A percentile compares a stretch with the other conserved stretches of the same genome.
Evolutionary conservation across 192 early-diverging fungal genomes (phyloP).

Genomic region (Umbelopsis isabellina): DNA sequence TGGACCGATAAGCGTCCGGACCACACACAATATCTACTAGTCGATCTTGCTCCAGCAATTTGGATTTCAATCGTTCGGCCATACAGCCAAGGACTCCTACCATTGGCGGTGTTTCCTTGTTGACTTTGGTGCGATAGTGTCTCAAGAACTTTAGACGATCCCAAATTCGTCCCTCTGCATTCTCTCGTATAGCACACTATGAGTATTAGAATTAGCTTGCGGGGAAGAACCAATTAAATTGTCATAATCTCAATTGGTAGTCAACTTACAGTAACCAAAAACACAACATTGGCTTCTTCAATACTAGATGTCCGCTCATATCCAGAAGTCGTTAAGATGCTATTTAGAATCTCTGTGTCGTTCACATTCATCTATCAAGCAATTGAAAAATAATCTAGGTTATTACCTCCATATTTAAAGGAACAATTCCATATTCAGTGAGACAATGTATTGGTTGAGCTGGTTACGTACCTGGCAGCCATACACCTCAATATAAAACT

Average conservation of each 20-base stretch:
- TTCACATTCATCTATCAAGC: conserved; percentile 71
- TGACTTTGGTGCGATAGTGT: conserved; percentile 57
- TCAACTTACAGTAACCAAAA: conserved; percentile 64
- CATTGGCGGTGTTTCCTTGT: conserved; percentile 59
- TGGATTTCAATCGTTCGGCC: conserved; percentile 77
- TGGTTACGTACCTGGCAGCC: conserved; percentile 60
- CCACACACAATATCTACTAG: conserved; percentile 80
- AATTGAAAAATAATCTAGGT: background rate
- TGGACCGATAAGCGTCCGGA: conserved; percentile 75
- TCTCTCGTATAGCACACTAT: conserved; percentile 74
- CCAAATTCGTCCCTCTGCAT: conserved; percentile 78
- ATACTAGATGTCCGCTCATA: conserved; percentile 61
- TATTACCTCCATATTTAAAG: background rate
- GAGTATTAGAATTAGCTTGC: background rate
- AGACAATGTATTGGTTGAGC: background rate
- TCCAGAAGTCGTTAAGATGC: conserved; percentile 68
- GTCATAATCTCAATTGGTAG: background rate
- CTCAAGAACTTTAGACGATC: conserved; percentile 60
- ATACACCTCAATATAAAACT: conserved; percentile 78
- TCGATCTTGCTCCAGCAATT: conserved; percentile 67
- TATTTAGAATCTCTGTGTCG: conserved; percentile 79
- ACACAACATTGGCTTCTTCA: conserved; percentile 66
- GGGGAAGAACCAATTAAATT: background rate
- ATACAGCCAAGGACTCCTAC: conserved; percentile 82
- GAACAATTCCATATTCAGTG: background rate